Evolutionary conservation across 2,329 filamentous ascomycete genomes (phyloP), one percentile per base, ranked within the genome.

Genomic region (Xylaria sp.): DNA sequence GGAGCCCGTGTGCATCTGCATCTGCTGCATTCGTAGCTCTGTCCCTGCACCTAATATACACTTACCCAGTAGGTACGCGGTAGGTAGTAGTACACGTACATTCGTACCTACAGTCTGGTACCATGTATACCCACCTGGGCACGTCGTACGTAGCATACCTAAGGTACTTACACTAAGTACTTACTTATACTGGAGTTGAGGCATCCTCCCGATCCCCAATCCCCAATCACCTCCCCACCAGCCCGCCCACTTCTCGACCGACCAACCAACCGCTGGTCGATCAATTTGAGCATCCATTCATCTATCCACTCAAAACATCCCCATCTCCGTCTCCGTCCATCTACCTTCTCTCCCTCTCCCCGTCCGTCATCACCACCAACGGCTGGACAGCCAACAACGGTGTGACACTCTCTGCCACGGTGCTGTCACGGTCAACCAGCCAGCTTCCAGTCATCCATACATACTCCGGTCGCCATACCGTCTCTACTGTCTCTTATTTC

Each of bases 321-420:
- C 63, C 67, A 69, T 68, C 68, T 69, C 69, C 69, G 56, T 66
- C 68, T 69, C 69, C 69, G 61, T 65, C 29, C 65, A 42, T 61
- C 58, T 60, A 20, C 42, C 60, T 59, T 55, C 59, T 61, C 27
- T 44, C 53, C 15, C 22, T 31, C 36, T n/a, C 55, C 56, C 65
- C 51, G 56, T 64, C 65, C 65, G 59, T 47, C 63, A 60, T 69
- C 69, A 65, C 58, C 62, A 62, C 47, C 53, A 44, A 51, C 31
- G 65, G 59, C 67, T 65, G 50, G 31, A 51, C 59, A 54, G 59
- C 61, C 65, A 63, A 29, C 65, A 29, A 47, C 62, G 36, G 58
- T 55, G 58, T 45, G 54, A 63, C 62, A 29, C 29, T 49, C 55
- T 64, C 33, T 62, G 55, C 42, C 22, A 56, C 29, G 58, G 57